These are phyloP conservation scores for Termitomyces sp. DNA, from an alignment of 768 basidiomycete genomes.

Conservation along the genomic window DNA sequence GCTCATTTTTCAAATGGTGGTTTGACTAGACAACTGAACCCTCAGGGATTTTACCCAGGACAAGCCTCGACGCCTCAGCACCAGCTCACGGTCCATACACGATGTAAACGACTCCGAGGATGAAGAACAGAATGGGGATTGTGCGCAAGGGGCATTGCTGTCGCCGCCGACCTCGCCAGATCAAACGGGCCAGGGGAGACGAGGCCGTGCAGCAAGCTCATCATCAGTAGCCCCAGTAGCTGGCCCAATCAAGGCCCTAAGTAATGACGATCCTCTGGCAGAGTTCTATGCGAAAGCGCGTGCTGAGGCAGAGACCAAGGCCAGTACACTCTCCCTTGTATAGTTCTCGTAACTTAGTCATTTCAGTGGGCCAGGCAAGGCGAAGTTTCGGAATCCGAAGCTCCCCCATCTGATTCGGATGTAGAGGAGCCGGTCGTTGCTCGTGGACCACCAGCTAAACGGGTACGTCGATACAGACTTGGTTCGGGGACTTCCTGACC, in stretches of 20 bases:
- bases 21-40: neutral
- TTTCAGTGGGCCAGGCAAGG: conserved; percentile 35
- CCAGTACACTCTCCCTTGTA: conserved; percentile 22
- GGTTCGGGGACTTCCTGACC: neutral
- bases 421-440: conserved; percentile 10
- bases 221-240: conserved; percentile 5
- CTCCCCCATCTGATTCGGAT: conserved; percentile 22
- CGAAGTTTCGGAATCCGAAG: conserved; percentile 35
- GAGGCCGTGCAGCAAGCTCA: conserved; percentile 2
- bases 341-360: neutral
- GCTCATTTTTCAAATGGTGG: neutral
- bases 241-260: conserved; percentile 5
- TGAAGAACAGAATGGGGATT: conserved; percentile 18
- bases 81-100: neutral
- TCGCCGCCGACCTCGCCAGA: conserved; percentile 19
- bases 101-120: conserved; percentile 20
- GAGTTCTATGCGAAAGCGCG: conserved; percentile 63
- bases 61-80: conserved; percentile 10
- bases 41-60: conserved; percentile 38
- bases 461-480: conserved; percentile 22
- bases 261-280: conserved; percentile 53
- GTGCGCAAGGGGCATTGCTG: conserved; percentile 6
- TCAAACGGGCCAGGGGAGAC: neutral
- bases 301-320: conserved; percentile 44
- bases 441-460: conserved; percentile 24